These are phyloP conservation scores for Cladosporium phlei DNA, from an alignment of 2,329 filamentous ascomycete species.

Conservation along the genomic window DNA sequence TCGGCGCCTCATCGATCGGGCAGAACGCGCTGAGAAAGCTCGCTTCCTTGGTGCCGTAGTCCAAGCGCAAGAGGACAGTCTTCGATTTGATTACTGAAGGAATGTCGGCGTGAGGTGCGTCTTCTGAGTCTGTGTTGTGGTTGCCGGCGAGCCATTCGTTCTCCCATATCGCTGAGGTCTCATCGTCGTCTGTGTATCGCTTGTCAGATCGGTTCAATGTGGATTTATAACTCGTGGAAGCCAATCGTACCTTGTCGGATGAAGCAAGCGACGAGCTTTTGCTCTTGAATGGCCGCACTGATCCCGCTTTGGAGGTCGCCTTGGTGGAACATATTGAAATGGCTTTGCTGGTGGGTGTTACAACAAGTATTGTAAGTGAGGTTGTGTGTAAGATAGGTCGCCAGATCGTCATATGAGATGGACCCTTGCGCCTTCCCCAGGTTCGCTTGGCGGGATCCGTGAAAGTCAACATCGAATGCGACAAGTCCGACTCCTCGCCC, in stretches of 20 bases:
- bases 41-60: conserved; percentile 72
- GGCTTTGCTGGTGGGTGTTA: too few species aligned
- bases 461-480: background rate
- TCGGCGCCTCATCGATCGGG: conserved; percentile 71
- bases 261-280: conserved; percentile 80
- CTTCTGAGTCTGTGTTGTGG: conserved; percentile 11
- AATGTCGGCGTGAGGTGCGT: conserved; percentile 46
- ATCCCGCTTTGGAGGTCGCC: conserved; percentile 80
- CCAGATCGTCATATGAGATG: background rate
- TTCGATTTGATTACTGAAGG: conserved; percentile 31
- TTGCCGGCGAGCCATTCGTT: conserved; percentile 26
- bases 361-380: background rate
- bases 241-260: conserved; percentile 47
- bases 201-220: background rate
- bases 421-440: conserved; percentile 3
- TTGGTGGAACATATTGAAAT: conserved; percentile 87
- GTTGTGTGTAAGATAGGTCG: background rate
- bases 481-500: conserved; percentile 2
- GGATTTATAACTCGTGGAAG: background rate
- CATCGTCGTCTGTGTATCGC: conserved; percentile 51
- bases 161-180: conserved; percentile 55
- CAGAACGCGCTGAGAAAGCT: conserved; percentile 78
- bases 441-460: background rate
- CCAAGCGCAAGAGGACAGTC: conserved; percentile 65
- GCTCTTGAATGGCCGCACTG: conserved; percentile 64